Percentiles rank a stretch among this genome's conserved stretches.
Conservation (phyloP, 768 basidiomycete species). For the Kwoniella europaea region DNA sequence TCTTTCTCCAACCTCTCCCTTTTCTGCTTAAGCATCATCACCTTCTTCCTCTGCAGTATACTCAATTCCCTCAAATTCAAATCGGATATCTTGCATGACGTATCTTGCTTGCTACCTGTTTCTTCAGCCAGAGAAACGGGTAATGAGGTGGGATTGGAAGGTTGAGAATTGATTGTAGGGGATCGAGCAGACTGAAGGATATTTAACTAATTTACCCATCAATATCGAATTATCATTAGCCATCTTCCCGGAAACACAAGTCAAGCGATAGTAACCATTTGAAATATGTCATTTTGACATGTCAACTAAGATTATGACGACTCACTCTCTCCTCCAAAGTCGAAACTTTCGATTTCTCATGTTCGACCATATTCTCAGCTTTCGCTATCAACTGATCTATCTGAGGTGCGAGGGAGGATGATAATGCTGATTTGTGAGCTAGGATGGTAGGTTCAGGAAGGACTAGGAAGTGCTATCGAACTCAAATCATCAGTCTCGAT, state of each 20-base stretch:
- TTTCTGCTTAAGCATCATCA: conserved; percentile 52
- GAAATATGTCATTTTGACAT: neutral
- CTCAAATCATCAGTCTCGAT: neutral
- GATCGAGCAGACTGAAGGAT: conserved; percentile 40
- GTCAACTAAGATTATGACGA: neutral
- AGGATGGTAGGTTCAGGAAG: conserved; percentile 51
- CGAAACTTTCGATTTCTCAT: conserved; percentile 31
- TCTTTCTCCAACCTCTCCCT: conserved; percentile 54
- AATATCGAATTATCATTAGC: too few relatives aligned
- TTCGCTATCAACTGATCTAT: conserved; percentile 51
- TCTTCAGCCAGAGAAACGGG: neutral
- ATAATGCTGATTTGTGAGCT: conserved; percentile 49
- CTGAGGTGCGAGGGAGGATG: conserved; percentile 49
- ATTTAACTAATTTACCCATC: conserved; percentile 20
- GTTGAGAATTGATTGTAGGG: conserved; percentile 3
- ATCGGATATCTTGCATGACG: conserved; percentile 25
- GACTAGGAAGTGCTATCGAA: conserved; percentile 51
- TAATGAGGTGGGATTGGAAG: neutral
- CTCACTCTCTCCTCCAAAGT: conserved; percentile 51
- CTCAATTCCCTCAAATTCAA: conserved; percentile 44
- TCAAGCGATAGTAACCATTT: too few relatives aligned
- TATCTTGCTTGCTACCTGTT: neutral
- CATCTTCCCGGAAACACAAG: too few relatives aligned
- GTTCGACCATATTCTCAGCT: conserved; percentile 41
- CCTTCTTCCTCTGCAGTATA: conserved; percentile 45